Conservation (phyloP, 1,284 basidiomycete genomes). For the Pseudozyma hubeiensis region DNA sequence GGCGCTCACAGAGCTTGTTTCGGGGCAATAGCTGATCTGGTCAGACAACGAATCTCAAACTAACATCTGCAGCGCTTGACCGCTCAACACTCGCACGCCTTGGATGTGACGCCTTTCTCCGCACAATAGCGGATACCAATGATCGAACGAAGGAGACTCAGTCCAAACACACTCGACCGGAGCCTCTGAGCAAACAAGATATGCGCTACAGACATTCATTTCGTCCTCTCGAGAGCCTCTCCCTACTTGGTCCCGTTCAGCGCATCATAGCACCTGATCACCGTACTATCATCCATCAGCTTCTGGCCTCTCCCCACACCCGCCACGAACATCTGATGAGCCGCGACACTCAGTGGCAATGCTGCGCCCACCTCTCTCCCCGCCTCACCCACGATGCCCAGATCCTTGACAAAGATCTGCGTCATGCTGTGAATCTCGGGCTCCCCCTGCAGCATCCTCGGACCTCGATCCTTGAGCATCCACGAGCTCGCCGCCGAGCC, state of each 20-base stretch:
- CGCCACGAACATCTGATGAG: constrained; percentile 31
- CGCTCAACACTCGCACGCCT: background rate
- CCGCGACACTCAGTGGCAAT: constrained; percentile 17
- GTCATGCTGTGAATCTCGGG: constrained; percentile 19
- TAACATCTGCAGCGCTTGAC: background rate
- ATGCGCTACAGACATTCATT: too few relatives aligned
- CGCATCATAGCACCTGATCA: constrained; percentile 33
- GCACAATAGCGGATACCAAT: too few relatives aligned
- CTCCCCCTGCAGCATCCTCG: constrained; percentile 27
- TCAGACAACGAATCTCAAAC: too few relatives aligned
- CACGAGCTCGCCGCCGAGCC: constrained; percentile 65
- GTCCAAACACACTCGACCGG: too few relatives aligned
- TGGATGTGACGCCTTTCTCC: too few relatives aligned
- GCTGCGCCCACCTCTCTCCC: constrained; percentile 20
- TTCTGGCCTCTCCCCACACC: constrained; percentile 19
- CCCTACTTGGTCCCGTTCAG: constrained; percentile 13
- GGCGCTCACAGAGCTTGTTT: constrained; percentile 36
- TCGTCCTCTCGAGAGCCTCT: background rate
- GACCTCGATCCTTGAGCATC: constrained; percentile 67
- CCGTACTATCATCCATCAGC: constrained; percentile 23
- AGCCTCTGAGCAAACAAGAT: too few relatives aligned
- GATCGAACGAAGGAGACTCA: too few relatives aligned
- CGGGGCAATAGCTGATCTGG: constrained; percentile 13
- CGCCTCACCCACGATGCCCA: constrained; percentile 28
- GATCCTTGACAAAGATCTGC: constrained; percentile 34